Percentiles rank a stretch among this genome's conserved stretches.
Evolutionary conservation across 2,329 filamentous ascomycete genomes (phyloP).

Genomic region (Rutstroemia sp.): DNA sequence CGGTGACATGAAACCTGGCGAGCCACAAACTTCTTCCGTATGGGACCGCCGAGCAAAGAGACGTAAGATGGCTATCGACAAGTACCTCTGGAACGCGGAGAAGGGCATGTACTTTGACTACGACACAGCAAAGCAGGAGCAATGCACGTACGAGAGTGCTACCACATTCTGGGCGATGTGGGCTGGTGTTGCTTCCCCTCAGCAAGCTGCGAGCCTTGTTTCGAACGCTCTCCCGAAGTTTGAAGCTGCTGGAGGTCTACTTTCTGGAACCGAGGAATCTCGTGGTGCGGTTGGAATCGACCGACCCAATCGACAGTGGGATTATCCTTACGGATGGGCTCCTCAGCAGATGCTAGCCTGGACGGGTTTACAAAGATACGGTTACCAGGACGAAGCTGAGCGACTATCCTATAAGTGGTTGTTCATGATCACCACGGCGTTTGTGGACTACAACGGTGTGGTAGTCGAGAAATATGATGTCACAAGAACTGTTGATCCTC

Average conservation of each 20-base stretch:
- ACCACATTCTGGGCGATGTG: slow-evolving; percentile 98
- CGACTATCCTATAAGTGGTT: slow-evolving; percentile 92
- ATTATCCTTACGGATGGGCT: slow-evolving; percentile 97
- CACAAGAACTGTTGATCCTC: slow-evolving; percentile 79
- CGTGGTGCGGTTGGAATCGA: slow-evolving; percentile 72
- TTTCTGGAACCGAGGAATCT: slow-evolving; percentile 84
- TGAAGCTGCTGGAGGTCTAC: slow-evolving; percentile 78
- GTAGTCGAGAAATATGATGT: slow-evolving; percentile 99
- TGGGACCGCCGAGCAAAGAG: slow-evolving; percentile 88
- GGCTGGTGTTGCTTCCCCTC: slow-evolving; percentile 80
- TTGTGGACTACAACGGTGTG: slow-evolving; percentile 96
- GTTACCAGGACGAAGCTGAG: slow-evolving; percentile 84
- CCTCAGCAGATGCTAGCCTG: slow-evolving; percentile 98
- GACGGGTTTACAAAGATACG: slow-evolving; percentile 86
- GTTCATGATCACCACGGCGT: slow-evolving; percentile 97
- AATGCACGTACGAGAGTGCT: slow-evolving; percentile 78
- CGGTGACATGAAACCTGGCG: slow-evolving; percentile 55
- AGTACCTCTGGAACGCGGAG: slow-evolving; percentile 86
- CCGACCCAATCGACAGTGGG: slow-evolving; percentile 94
- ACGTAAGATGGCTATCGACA: slow-evolving; percentile 80
- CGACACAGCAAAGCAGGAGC: slow-evolving; percentile 73
- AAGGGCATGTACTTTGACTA: slow-evolving; percentile 99
- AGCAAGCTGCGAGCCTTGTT: slow-evolving; percentile 80
- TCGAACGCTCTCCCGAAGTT: slow-evolving; percentile 76
- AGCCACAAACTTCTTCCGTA: slow-evolving; percentile 71